Conservation (phyloP, 495 filamentous ascomycete genomes). For the Trichoderma erinaceum region DNA sequence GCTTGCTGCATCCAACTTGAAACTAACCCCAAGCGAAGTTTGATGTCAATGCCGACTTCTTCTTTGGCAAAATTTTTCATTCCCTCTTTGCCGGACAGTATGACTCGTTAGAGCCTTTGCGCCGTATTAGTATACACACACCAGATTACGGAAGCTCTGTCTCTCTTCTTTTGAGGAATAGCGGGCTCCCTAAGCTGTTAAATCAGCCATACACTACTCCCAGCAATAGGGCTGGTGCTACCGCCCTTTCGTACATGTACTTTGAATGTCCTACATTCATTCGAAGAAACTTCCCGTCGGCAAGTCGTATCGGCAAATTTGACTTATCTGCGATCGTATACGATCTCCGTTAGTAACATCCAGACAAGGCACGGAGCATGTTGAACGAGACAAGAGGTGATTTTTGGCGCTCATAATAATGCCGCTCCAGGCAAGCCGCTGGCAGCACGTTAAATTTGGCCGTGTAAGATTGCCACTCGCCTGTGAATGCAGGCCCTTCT, state of each 20-base stretch:
- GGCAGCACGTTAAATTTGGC: too few species aligned
- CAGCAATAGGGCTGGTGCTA: neutral
- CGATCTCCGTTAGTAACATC: neutral
- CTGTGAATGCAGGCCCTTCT: too few species aligned
- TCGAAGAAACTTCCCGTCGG: neutral
- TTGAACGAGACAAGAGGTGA: too few species aligned
- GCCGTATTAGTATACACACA: neutral
- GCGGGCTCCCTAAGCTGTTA: neutral
- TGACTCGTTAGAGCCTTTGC: neutral
- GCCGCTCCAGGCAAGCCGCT: too few species aligned
- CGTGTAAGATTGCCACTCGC: too few species aligned
- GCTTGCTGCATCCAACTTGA: neutral
- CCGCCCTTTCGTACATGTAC: neutral
- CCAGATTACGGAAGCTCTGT: neutral
- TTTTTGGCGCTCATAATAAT: too few species aligned
- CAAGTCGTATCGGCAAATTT: neutral
- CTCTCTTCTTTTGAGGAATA: neutral
- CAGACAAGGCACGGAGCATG: too few species aligned
- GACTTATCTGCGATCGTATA: neutral
- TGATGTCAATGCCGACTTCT: neutral
- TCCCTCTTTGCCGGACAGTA: neutral
- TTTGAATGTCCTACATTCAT: neutral
- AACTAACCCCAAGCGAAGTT: constrained; percentile 4
- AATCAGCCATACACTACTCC: neutral
- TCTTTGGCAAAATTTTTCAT: neutral